A percentile compares a stretch with the other conserved stretches of the same genome.
These are phyloP conservation scores for Extremus antarcticus DNA, from an alignment of 495 filamentous ascomycete genomes.

Conservation along the genomic window DNA sequence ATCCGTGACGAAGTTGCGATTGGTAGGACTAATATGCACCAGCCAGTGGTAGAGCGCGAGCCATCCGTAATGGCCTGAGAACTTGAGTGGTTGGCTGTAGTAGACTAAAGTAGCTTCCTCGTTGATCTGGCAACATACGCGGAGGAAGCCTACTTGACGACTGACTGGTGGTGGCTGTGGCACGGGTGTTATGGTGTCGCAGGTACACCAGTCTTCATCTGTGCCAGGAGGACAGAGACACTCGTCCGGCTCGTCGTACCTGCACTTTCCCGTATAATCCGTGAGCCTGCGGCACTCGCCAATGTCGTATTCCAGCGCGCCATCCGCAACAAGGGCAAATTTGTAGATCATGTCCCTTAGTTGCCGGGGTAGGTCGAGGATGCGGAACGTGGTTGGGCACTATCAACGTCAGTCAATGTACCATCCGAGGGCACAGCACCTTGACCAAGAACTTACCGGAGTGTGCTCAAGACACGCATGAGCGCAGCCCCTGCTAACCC, in stretches of 20 bases:
- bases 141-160: neutral
- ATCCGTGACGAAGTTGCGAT: neutral
- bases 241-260: no score
- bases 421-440: no score
- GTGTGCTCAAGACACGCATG: neutral
- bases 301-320: neutral
- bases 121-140: neutral
- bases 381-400: neutral
- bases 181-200: neutral
- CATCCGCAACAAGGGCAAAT: neutral
- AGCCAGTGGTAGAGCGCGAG: neutral
- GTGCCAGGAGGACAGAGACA: no score
- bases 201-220: neutral
- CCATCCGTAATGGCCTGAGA: neutral
- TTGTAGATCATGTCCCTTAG: neutral
- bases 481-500: neutral
- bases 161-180: no score
- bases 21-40: neutral
- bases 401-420: neutral
- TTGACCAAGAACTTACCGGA: no score
- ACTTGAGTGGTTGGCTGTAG: neutral
- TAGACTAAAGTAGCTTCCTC: neutral
- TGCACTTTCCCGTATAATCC: no score
- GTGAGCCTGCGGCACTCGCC: neutral
- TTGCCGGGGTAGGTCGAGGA: neutral